These are phyloP conservation scores for Phlyctochytrium planicorne DNA, from an alignment of 192 early-diverging fungal species.

Conservation along the genomic window DNA sequence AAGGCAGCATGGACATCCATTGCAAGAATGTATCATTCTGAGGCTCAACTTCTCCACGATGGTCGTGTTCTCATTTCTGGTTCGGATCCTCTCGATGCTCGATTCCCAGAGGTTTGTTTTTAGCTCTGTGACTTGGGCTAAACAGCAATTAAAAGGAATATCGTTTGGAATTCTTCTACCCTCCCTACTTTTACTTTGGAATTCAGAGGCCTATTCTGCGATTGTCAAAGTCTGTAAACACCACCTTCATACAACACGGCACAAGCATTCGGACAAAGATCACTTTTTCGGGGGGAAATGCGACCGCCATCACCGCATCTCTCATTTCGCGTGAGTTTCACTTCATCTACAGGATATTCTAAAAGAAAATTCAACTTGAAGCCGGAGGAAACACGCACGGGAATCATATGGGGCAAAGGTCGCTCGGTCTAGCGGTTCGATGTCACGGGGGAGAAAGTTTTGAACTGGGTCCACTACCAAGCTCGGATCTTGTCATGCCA, in stretches of 20 bases:
- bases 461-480: not conserved
- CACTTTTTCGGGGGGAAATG: not conserved
- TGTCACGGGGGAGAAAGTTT: not conserved
- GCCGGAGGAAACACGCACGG: conserved; percentile 27
- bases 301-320: not conserved
- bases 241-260: not conserved
- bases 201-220: not conserved
- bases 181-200: conserved; percentile 29
- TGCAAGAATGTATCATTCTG: conserved; percentile 64
- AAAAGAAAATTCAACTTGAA: not conserved
- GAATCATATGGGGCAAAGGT: conserved; percentile 24
- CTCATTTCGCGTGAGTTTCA: conserved; percentile 1
- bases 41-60: conserved; percentile 43
- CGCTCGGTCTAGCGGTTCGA: conserved; percentile 1
- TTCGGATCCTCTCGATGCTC: conserved; percentile 49
- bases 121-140: no score
- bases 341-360: not conserved
- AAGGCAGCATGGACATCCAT: conserved; percentile 48
- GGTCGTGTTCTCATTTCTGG: conserved; percentile 61
- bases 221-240: not conserved
- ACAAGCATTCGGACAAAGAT: not conserved
- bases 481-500: conserved; percentile 6
- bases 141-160: no score
- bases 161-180: conserved; percentile 19
- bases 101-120: conserved; percentile 16